phyloP scores from a whole-genome alignment of 2,329 filamentous ascomycete species.

The Tympanopsis confertula region DNA sequence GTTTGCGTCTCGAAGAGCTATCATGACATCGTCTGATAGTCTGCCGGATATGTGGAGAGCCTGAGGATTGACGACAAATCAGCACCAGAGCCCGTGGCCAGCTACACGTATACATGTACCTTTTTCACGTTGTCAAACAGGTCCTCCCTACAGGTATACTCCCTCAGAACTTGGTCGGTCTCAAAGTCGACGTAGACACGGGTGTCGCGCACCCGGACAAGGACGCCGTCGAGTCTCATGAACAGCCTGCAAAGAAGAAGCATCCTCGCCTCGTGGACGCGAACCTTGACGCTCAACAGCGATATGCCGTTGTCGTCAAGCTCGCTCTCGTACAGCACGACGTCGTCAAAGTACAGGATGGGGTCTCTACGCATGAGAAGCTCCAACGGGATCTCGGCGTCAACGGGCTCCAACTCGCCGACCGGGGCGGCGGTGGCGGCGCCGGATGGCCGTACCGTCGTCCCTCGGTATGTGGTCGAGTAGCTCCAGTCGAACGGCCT shows the following conservation, averaged over 20 bases:
- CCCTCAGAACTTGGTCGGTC: constrained; percentile 66
- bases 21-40: constrained; percentile 61
- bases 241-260: constrained; percentile 79
- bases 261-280: constrained; percentile 83
- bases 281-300: constrained; percentile 76
- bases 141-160: constrained; percentile 83
- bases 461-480: constrained; percentile 76
- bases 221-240: constrained; percentile 81
- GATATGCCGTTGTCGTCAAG: constrained; percentile 95
- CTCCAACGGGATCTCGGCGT: constrained; percentile 64
- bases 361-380: constrained; percentile 81
- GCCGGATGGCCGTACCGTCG: constrained; percentile 27
- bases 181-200: constrained; percentile 84
- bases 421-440: background rate
- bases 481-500: constrained; percentile 99
- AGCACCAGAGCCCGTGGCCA: constrained; percentile 2
- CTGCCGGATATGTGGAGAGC: constrained; percentile 34
- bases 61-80: constrained; percentile 19
- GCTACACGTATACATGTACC: constrained; percentile 32
- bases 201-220: constrained; percentile 80
- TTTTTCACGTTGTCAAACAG: constrained; percentile 65
- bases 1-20: constrained; percentile 71
- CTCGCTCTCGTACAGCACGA: constrained; percentile 93
- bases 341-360: constrained; percentile 92
- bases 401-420: constrained; percentile 2